These are phyloP conservation scores for Aspergillus costaricaensis DNA, from an alignment of 2,329 filamentous ascomycete genomes.

Conservation along the genomic window DNA sequence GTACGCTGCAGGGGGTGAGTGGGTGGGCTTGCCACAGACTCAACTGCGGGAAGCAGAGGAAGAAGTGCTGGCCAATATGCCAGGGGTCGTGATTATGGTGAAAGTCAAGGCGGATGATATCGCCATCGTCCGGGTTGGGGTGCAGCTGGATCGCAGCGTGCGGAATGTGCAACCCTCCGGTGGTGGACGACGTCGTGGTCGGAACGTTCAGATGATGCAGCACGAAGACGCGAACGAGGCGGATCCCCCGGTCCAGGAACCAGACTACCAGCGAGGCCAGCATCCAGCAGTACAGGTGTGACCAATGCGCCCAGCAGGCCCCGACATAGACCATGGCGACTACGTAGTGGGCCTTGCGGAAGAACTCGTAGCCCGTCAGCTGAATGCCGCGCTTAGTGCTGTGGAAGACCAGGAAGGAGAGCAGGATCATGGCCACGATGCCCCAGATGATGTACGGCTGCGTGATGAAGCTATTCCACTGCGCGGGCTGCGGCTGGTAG, in stretches of 20 bases:
- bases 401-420: constrained; percentile 63
- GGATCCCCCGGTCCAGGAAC: constrained; percentile 63
- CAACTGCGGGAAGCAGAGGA: constrained; percentile 65
- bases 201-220: constrained; percentile 57
- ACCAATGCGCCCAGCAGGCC: constrained; percentile 75
- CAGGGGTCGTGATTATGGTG: constrained; percentile 62
- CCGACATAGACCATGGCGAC: constrained; percentile 74
- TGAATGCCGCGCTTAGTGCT: constrained; percentile 63
- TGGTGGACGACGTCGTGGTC: constrained; percentile 35
- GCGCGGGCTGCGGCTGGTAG: constrained; percentile 70
- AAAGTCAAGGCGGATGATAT: constrained; percentile 68
- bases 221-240: constrained; percentile 59
- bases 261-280: constrained; percentile 67
- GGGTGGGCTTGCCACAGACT: constrained; percentile 74
- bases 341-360: constrained; percentile 72
- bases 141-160: constrained; percentile 57
- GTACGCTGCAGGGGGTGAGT: constrained; percentile 64
- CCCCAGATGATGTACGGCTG: constrained; percentile 75
- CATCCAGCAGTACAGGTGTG: constrained; percentile 67
- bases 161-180: constrained; percentile 55
- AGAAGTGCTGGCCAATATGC: constrained; percentile 71
- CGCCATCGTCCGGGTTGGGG: constrained; percentile 58
- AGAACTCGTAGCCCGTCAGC: constrained; percentile 73
- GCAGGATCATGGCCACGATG: constrained; percentile 65
- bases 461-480: constrained; percentile 58